These are phyloP conservation scores for Morella rubra DNA, from an alignment of 306 rosid species.

Conservation along the genomic window DNA sequence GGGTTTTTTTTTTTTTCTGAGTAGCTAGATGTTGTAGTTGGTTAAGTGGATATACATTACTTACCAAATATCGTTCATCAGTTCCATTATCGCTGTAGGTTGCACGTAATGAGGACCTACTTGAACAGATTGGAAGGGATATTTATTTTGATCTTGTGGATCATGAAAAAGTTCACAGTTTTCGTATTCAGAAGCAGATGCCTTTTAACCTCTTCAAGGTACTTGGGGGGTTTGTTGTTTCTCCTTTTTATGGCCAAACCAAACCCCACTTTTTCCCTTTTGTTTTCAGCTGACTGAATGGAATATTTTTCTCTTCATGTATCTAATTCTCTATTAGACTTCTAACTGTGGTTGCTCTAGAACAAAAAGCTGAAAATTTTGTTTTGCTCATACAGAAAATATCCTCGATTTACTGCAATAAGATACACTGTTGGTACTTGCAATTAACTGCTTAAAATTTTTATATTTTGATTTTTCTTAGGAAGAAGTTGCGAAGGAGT, in stretches of 20 bases:
- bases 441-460: not conserved
- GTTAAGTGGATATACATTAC: not conserved
- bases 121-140: constrained; percentile 48
- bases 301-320: too few species aligned
- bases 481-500: constrained; percentile 57
- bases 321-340: too few species aligned
- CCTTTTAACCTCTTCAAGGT: constrained; percentile 51
- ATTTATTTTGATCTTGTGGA: constrained; percentile 55
- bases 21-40: not conserved
- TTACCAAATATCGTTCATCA: not conserved
- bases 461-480: not conserved
- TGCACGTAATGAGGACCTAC: constrained; percentile 45
- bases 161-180: constrained; percentile 47
- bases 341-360: too few species aligned
- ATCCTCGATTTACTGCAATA: not conserved
- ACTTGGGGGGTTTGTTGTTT: not conserved
- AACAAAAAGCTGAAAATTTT: not conserved
- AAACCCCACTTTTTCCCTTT: too few species aligned
- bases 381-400: not conserved
- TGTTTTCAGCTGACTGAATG: too few species aligned
- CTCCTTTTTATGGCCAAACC: too few species aligned
- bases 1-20: too few species aligned
- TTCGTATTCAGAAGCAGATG: constrained; percentile 41
- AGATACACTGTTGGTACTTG: not conserved
- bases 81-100: constrained; percentile 29